A percentile compares a stretch with the other conserved stretches of the same genome.
These are phyloP conservation scores for Suillus tomentosus DNA, from an alignment of 768 basidiomycete genomes.

Conservation along the genomic window DNA sequence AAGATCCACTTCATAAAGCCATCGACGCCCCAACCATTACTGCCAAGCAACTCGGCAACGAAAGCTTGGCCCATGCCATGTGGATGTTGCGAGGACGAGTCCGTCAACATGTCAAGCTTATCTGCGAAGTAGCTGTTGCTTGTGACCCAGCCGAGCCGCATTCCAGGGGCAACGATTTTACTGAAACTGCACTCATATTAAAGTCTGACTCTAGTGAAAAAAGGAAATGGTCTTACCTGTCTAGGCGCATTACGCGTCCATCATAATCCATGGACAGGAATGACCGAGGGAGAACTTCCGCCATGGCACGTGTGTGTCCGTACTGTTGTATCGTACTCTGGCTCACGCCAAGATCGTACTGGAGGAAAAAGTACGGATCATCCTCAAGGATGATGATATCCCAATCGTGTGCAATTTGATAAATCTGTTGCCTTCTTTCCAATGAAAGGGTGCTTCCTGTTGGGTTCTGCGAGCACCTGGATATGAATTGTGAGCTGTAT, in stretches of 20 bases:
- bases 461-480: conserved; percentile 47
- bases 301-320: conserved; percentile 33
- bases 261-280: conserved; percentile 51
- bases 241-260: conserved; percentile 50
- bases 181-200: conserved; percentile 40
- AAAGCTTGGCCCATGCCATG: conserved; percentile 52
- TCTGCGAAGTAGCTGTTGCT: conserved; percentile 42
- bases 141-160: conserved; percentile 56
- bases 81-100: conserved; percentile 51
- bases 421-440: conserved; percentile 49
- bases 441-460: conserved; percentile 48
- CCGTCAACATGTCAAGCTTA: conserved; percentile 45
- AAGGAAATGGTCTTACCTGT: conserved; percentile 34
- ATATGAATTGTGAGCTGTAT: conserved; percentile 10
- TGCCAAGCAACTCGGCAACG: conserved; percentile 44
- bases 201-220: not conserved
- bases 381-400: conserved; percentile 55
- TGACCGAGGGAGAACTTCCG: conserved; percentile 38
- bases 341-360: conserved; percentile 37
- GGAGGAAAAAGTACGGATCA: conserved; percentile 53
- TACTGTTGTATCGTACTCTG: conserved; percentile 25
- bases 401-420: conserved; percentile 48
- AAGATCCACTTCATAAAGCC: conserved; percentile 51
- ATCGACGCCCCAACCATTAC: conserved; percentile 42
- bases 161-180: conserved; percentile 56